These are phyloP conservation scores for Nakataea oryzae DNA, from an alignment of 2,329 filamentous ascomycete species.

Conservation along the genomic window DNA sequence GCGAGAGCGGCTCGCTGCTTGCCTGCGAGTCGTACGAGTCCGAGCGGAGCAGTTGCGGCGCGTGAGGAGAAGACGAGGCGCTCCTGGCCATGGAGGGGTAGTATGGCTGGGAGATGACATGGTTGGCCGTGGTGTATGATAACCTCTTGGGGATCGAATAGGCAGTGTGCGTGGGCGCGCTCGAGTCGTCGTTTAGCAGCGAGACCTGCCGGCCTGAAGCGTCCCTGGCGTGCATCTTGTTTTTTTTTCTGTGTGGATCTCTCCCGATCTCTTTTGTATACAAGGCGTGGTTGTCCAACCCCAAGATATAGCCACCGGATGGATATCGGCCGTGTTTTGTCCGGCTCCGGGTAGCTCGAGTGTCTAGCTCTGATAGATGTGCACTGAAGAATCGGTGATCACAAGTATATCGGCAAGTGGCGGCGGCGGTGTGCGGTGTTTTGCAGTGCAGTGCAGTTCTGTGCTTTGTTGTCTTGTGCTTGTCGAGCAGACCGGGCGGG, in stretches of 20 bases:
- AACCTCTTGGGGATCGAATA: slow-evolving; percentile 9
- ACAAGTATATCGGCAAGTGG: not conserved
- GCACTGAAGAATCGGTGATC: not conserved
- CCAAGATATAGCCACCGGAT: not conserved
- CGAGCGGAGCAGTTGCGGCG: slow-evolving; percentile 48
- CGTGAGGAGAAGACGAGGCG: slow-evolving; percentile 35
- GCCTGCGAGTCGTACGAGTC: slow-evolving; percentile 52
- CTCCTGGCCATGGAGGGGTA: slow-evolving; percentile 23
- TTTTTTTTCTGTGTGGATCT: not conserved
- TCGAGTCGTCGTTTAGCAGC: slow-evolving; percentile 44
- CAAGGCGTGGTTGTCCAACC: not conserved
- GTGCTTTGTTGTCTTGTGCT: not conserved
- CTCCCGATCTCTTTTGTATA: too few species aligned
- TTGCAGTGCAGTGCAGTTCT: too few species aligned
- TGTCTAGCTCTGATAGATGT: not conserved
- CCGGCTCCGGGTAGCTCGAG: not conserved
- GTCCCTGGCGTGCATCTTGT: slow-evolving; percentile 42
- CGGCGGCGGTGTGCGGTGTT: too few species aligned
- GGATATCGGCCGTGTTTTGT: not conserved
- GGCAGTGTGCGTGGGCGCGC: slow-evolving; percentile 11
- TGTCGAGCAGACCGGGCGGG: too few species aligned
- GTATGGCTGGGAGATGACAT: slow-evolving; percentile 21
- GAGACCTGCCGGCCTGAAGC: slow-evolving; percentile 48
- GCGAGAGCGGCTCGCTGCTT: slow-evolving; percentile 43
- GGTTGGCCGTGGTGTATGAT: slow-evolving; percentile 24